A percentile compares a stretch with the other conserved stretches of the same genome.
Conservation (phyloP, 2,329 filamentous ascomycete species). For the Tricladium varicosporioides region DNA sequence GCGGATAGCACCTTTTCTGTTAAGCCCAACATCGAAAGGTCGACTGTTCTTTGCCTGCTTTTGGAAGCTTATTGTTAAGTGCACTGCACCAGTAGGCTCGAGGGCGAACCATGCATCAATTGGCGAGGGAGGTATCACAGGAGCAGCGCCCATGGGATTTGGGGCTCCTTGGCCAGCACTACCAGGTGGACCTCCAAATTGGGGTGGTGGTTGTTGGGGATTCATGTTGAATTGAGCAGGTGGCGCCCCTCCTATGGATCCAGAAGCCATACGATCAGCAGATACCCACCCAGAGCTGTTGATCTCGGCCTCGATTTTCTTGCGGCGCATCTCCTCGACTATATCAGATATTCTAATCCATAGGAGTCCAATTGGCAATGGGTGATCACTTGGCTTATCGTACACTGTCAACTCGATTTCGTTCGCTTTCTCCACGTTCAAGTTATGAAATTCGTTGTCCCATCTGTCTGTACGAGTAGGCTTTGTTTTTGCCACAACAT, state of each 20-base stretch:
- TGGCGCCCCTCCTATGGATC: constrained; percentile 43
- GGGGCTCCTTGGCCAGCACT: constrained; percentile 35
- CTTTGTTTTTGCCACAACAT: constrained; percentile 83
- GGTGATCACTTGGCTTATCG: constrained; percentile 87
- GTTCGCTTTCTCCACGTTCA: constrained; percentile 97
- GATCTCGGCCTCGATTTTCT: constrained; percentile 95
- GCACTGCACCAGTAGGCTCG: constrained; percentile 89
- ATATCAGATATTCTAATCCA: constrained; percentile 98
- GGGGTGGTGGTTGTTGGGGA: constrained; percentile 39
- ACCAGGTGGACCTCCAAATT: constrained; percentile 44
- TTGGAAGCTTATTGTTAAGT: constrained; percentile 85
- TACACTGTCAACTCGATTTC: constrained; percentile 98
- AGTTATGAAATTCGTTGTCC: constrained; percentile 86
- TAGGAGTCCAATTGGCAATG: constrained; percentile 88
- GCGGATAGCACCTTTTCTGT: constrained; percentile 91
- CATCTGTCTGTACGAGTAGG: constrained; percentile 84
- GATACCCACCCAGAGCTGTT: constrained; percentile 96
- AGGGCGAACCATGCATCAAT: constrained; percentile 97
- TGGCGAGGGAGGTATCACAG: constrained; percentile 43
- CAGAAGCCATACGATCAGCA: constrained; percentile 85
- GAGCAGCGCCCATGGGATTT: constrained; percentile 25
- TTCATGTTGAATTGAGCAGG: constrained; percentile 57
- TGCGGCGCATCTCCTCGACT: constrained; percentile 93
- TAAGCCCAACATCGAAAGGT: constrained; percentile 83
- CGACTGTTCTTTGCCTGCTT: constrained; percentile 85